Evolutionary conservation across 768 basidiomycete genomes (phyloP).

Genomic region (Amanita rubescens): DNA sequence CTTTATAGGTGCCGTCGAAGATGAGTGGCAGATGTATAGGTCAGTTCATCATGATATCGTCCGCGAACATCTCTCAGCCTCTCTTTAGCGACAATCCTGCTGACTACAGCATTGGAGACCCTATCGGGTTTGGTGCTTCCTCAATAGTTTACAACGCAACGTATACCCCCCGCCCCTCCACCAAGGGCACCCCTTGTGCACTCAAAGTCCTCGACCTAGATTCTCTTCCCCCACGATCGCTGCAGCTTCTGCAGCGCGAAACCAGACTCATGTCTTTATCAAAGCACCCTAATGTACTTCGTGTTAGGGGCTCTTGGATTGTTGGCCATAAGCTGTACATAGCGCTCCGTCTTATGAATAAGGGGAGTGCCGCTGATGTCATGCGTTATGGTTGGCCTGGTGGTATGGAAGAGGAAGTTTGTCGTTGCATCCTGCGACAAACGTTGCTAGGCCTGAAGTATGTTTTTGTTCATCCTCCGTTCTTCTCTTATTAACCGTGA

Average conservation of each 20-base stretch:
- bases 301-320: slow-evolving; percentile 87
- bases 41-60: slow-evolving; percentile 26
- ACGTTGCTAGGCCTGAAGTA: slow-evolving; percentile 84
- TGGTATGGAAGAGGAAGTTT: slow-evolving; percentile 89
- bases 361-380: slow-evolving; percentile 78
- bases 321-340: slow-evolving; percentile 79
- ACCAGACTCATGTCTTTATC: slow-evolving; percentile 89
- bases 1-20: slow-evolving; percentile 78
- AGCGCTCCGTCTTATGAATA: slow-evolving; percentile 85
- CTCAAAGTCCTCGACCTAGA: slow-evolving; percentile 90
- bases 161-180: slow-evolving; percentile 35
- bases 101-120: slow-evolving; percentile 70
- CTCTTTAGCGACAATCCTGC: slow-evolving; percentile 47
- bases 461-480: slow-evolving; percentile 18
- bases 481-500: neutral
- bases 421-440: slow-evolving; percentile 78
- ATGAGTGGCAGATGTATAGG: slow-evolving; percentile 83
- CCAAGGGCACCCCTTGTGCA: slow-evolving; percentile 53
- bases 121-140: slow-evolving; percentile 89
- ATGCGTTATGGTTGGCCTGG: slow-evolving; percentile 80
- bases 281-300: slow-evolving; percentile 89
- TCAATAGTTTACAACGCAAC: slow-evolving; percentile 82
- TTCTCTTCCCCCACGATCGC: slow-evolving; percentile 58
- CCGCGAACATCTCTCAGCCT: slow-evolving; percentile 2
- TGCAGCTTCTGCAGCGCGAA: slow-evolving; percentile 74